phyloP scores from a whole-genome alignment of 2,329 filamentous ascomycete genomes.

The Colletotrichum theobromicola region DNA sequence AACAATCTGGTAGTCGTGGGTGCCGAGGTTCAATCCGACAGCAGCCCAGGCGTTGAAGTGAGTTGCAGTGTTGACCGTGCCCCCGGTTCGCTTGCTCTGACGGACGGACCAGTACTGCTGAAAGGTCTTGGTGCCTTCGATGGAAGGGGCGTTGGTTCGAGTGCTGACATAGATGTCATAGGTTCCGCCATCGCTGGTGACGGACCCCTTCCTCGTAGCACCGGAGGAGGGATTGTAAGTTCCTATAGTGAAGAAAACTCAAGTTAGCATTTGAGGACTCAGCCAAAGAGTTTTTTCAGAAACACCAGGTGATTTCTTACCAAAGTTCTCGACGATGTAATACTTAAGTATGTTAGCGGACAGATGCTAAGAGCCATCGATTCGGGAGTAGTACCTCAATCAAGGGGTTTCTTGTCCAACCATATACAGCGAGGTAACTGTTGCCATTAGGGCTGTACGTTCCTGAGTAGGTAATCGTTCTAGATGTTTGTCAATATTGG shows the following conservation, averaged over 20 bases:
- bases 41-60: slow-evolving; percentile 61
- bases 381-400: background rate
- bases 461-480: slow-evolving; percentile 36
- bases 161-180: slow-evolving; percentile 58
- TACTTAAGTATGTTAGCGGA: background rate
- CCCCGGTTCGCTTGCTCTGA: slow-evolving; percentile 52
- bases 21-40: slow-evolving; percentile 52
- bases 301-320: background rate
- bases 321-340: slow-evolving; percentile 17
- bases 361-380: background rate
- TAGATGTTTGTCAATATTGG: background rate
- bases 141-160: slow-evolving; percentile 55
- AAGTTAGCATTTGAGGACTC: background rate
- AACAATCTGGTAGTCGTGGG: slow-evolving; percentile 58
- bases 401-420: slow-evolving; percentile 39
- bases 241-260: background rate
- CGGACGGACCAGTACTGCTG: slow-evolving; percentile 58
- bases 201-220: slow-evolving; percentile 49
- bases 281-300: no score
- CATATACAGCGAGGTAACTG: slow-evolving; percentile 44
- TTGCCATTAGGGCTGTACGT: slow-evolving; percentile 43
- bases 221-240: slow-evolving; percentile 18
- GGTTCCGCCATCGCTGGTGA: slow-evolving; percentile 54
- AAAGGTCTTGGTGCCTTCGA: slow-evolving; percentile 60
- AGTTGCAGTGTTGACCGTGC: slow-evolving; percentile 55